Base-by-base conservation (phyloP, 2,329 filamentous ascomycete genomes). In the Chalara sp. region DNA sequence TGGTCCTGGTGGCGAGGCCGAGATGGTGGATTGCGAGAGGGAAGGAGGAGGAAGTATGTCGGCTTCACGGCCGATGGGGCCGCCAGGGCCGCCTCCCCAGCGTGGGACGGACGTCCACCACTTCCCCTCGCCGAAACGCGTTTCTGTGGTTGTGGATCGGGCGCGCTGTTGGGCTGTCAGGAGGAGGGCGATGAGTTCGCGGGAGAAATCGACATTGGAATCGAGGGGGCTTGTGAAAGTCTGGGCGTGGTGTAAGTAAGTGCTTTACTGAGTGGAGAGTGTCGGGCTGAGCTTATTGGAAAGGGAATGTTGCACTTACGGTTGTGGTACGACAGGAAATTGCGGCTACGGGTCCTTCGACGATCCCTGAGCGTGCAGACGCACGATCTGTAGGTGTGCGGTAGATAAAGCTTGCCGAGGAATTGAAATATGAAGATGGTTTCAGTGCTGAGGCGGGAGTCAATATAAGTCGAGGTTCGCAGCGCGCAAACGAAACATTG, bases 81-180 rank as follows among this genome's bases (percentile, higher is more conserved):
- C 81, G 32, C 81, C 81, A 6, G 75, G 61, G 3, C 80, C 81
- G 44, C 81, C 81, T 47, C 81, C 81, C 81, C 81, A 85, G 50
- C 81, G 75, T 33, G 72, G 76, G 58, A 72, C 74, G 6, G 72
- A 75, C 0, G 79, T 73, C 81, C 81, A 85, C 81, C 81, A 85
- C 53, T 76, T 69, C 13, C 71, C 76, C 48, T 81, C 72, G 1
- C 81, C 81, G 50, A 82, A 74, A 0, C 76, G 72, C 47, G 70
- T 72, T 64, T 85, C 82, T 0, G 65, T 65, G 51, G 73, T 76
- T 32, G 78, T 78, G 56, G 83, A 74, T 11, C 81, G 77, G 8
- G 75, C 72, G 13, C 82, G 77, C 55, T 84, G 80, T 62, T 86
- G 83, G 0, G 82, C 82, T 6, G 81, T 80, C 44, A 83, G 69